phyloP scores from a whole-genome alignment of 495 filamentous ascomycete species.

The Clohesyomyces aquaticus region DNA sequence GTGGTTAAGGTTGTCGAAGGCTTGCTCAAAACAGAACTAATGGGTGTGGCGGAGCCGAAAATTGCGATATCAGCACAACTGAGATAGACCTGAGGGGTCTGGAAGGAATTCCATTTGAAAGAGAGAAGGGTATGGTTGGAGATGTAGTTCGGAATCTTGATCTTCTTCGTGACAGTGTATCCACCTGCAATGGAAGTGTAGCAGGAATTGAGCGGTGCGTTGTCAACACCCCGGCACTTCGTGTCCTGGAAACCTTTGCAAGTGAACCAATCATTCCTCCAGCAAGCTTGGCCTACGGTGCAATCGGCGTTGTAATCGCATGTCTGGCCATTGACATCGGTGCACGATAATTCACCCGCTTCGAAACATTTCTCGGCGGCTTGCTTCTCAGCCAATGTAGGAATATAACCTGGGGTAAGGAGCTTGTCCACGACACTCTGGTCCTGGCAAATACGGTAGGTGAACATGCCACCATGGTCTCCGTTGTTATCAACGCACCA shows the following conservation, averaged over 20 bases:
- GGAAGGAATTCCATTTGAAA: slow-evolving; percentile 62
- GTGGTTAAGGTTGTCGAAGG: neutral
- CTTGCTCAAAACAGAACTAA: neutral
- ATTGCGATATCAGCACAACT: slow-evolving; percentile 61
- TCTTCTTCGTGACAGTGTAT: slow-evolving; percentile 58
- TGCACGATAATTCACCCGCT: slow-evolving; percentile 54
- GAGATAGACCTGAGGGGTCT: slow-evolving; percentile 61
- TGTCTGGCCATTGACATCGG: slow-evolving; percentile 56
- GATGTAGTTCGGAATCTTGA: slow-evolving; percentile 54
- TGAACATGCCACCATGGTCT: slow-evolving; percentile 64
- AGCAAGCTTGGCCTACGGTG: slow-evolving; percentile 52
- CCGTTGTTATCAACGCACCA: slow-evolving; percentile 65
- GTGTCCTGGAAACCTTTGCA: slow-evolving; percentile 53
- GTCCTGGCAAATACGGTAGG: slow-evolving; percentile 60
- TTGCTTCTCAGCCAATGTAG: slow-evolving; percentile 59
- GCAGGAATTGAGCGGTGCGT: slow-evolving; percentile 52
- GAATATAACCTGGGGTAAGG: slow-evolving; percentile 55
- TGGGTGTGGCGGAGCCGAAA: neutral
- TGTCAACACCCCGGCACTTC: slow-evolving; percentile 58
- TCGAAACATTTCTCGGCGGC: slow-evolving; percentile 60
- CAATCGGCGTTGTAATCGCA: slow-evolving; percentile 61
- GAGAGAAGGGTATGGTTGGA: slow-evolving; percentile 57
- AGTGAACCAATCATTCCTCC: slow-evolving; percentile 62
- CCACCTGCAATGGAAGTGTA: slow-evolving; percentile 58
- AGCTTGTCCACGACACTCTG: slow-evolving; percentile 58